These are phyloP conservation scores for Hanseniaspora vineae DNA, from an alignment of 805 yeast genomes.

Conservation along the genomic window DNA sequence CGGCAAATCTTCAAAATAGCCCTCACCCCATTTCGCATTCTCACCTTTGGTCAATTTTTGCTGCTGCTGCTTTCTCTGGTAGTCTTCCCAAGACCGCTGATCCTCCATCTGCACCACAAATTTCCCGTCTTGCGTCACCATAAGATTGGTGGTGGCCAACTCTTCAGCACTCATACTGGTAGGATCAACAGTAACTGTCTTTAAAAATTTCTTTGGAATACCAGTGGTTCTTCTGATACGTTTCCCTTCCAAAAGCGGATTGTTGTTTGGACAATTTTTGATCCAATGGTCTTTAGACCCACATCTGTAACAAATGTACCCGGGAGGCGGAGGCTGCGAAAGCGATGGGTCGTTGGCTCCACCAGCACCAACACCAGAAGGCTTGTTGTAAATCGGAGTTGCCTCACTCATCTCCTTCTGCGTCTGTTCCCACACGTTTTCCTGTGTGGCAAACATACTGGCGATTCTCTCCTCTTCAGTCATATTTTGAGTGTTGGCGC, in stretches of 20 bases:
- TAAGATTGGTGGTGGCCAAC: slow-evolving; percentile 41
- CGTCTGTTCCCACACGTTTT: slow-evolving; percentile 88
- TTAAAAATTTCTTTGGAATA: slow-evolving; percentile 86
- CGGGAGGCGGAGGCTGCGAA: slow-evolving; percentile 62
- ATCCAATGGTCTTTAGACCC: slow-evolving; percentile 96
- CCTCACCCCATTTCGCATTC: slow-evolving; percentile 34
- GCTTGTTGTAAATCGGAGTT: slow-evolving; percentile 50
- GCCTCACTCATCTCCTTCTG: slow-evolving; percentile 85
- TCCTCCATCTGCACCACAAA: slow-evolving; percentile 96
- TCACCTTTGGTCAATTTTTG: slow-evolving; percentile 23
- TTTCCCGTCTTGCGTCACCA: slow-evolving; percentile 91
- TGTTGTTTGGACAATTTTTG: slow-evolving; percentile 86
- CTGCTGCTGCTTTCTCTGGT: slow-evolving; percentile 48
- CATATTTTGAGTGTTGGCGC: slow-evolving; percentile 28
- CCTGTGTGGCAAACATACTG: slow-evolving; percentile 86
- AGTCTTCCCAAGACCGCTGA: slow-evolving; percentile 76
- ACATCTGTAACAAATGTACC: slow-evolving; percentile 91
- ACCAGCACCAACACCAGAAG: slow-evolving; percentile 10
- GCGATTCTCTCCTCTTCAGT: slow-evolving; percentile 82
- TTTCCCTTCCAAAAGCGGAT: slow-evolving; percentile 86
- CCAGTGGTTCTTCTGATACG: slow-evolving; percentile 89
- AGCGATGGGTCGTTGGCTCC: slow-evolving; percentile 13
- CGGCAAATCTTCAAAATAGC: slow-evolving; percentile 33
- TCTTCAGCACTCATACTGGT: slow-evolving; percentile 52
- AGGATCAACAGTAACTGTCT: slow-evolving; percentile 49